These are phyloP conservation scores for Fusarium clavum DNA, from an alignment of 2,329 filamentous ascomycete genomes.

Conservation along the genomic window DNA sequence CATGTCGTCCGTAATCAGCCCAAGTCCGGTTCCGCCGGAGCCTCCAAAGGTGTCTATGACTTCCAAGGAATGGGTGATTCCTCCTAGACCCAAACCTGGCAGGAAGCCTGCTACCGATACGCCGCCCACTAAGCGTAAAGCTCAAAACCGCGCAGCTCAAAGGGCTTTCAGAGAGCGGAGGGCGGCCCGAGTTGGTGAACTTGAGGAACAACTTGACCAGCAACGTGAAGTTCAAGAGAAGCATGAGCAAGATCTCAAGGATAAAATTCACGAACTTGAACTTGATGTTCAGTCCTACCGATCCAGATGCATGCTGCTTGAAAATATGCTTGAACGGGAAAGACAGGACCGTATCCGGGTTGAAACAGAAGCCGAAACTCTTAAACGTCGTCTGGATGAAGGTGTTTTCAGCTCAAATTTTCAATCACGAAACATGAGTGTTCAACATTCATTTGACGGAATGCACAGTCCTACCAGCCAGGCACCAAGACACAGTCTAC, in stretches of 20 bases:
- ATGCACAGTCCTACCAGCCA: slow-evolving; percentile 47
- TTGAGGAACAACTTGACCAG: slow-evolving; percentile 75
- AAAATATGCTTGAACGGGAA: slow-evolving; percentile 72
- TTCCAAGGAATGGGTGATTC: slow-evolving; percentile 87
- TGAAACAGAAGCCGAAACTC: slow-evolving; percentile 55
- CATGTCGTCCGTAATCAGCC: slow-evolving; percentile 61
- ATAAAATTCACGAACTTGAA: slow-evolving; percentile 70
- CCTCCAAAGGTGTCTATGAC: slow-evolving; percentile 71
- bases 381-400: slow-evolving; percentile 49
- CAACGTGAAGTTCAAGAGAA: slow-evolving; percentile 68
- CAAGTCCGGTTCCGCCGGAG: slow-evolving; percentile 53
- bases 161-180: slow-evolving; percentile 89
- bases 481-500: slow-evolving; percentile 45
- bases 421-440: slow-evolving; percentile 46
- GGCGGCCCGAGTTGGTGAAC: slow-evolving; percentile 83
- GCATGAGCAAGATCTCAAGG: slow-evolving; percentile 66
- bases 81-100: slow-evolving; percentile 87
- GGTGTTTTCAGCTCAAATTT: slow-evolving; percentile 44
- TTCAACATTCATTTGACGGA: slow-evolving; percentile 45
- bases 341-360: slow-evolving; percentile 60
- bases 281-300: slow-evolving; percentile 74
- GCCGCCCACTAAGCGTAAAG: slow-evolving; percentile 91
- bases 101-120: slow-evolving; percentile 95
- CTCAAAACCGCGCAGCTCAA: slow-evolving; percentile 93
- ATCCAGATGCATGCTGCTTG: slow-evolving; percentile 69